phyloP scores from a whole-genome alignment of 2,329 filamentous ascomycete genomes.

The Gyromitra esculenta region DNA sequence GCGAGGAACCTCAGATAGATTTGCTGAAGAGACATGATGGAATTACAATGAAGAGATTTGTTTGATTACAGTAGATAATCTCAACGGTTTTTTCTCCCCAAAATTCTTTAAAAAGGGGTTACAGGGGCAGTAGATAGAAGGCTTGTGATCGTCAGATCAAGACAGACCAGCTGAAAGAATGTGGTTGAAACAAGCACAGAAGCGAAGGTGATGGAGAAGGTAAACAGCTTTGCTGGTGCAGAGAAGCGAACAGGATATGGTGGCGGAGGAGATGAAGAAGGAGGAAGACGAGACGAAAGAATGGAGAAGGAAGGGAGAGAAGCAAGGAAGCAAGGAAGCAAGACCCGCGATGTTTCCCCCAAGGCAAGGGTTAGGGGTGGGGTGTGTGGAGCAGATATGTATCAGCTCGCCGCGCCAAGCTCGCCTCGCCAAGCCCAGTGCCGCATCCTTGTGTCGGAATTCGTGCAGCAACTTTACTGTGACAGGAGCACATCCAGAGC shows the following conservation, averaged over 20 bases:
- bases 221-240: conserved; percentile 27
- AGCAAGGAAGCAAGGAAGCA: conserved; percentile 16
- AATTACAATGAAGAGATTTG: conserved; percentile 5
- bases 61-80: conserved; percentile 9
- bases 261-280: conserved; percentile 17
- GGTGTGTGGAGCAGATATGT: conserved; percentile 4
- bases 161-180: conserved; percentile 50
- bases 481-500: conserved; percentile 25
- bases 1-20: conserved; percentile 77
- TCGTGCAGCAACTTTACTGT: conserved; percentile 30
- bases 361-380: conserved; percentile 46
- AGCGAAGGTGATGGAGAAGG: conserved; percentile 46
- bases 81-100: conserved; percentile 15
- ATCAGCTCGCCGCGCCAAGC: conserved; percentile 22
- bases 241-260: conserved; percentile 39
- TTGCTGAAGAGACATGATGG: conserved; percentile 52
- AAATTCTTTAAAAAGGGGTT: conserved; percentile 18
- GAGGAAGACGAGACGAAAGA: conserved; percentile 1
- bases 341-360: conserved; percentile 20
- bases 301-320: neutral
- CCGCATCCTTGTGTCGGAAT: neutral
- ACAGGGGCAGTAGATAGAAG: conserved; percentile 12
- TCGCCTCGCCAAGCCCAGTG: conserved; percentile 13
- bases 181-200: conserved; percentile 42
- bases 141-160: conserved; percentile 39